Percentiles rank a stretch among this genome's conserved stretches.
Evolutionary conservation across 768 basidiomycete species (phyloP).

Genomic region (Pleurotus ostreatus): DNA sequence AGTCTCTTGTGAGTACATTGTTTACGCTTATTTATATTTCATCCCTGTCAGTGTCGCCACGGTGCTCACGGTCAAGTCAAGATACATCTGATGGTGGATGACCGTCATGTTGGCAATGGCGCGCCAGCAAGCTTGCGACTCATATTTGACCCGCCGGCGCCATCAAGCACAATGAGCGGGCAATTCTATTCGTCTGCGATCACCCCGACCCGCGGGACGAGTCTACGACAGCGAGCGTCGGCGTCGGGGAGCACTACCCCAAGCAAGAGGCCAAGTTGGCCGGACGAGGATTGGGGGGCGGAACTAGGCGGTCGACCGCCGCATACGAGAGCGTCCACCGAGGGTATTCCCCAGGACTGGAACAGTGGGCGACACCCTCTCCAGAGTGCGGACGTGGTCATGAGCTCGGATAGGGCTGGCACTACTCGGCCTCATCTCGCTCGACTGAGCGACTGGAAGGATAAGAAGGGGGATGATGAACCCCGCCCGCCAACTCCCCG

Average conservation of each 20-base stretch:
- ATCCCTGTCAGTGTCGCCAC: too few species aligned
- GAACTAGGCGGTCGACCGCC: neutral
- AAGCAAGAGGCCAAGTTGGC: neutral
- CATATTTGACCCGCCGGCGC: neutral
- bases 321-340: neutral
- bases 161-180: neutral
- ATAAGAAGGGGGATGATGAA: constrained; percentile 12
- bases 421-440: constrained; percentile 38
- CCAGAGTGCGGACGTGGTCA: neutral
- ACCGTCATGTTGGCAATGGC: neutral
- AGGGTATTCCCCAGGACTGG: neutral
- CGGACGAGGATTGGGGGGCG: neutral
- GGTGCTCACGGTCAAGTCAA: too few species aligned
- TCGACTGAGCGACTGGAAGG: constrained; percentile 25
- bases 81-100: too few species aligned
- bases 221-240: constrained; percentile 3
- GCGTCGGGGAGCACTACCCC: constrained; percentile 3
- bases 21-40: too few species aligned
- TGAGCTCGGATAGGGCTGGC: constrained; percentile 14
- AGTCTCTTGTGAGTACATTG: neutral
- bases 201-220: neutral
- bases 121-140: constrained; percentile 2
- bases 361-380: constrained; percentile 1
- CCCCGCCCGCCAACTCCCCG: neutral
- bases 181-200: neutral